These are phyloP conservation scores for Rhizoclosmatium globosum DNA, from an alignment of 192 early-diverging fungal genomes.

Conservation along the genomic window DNA sequence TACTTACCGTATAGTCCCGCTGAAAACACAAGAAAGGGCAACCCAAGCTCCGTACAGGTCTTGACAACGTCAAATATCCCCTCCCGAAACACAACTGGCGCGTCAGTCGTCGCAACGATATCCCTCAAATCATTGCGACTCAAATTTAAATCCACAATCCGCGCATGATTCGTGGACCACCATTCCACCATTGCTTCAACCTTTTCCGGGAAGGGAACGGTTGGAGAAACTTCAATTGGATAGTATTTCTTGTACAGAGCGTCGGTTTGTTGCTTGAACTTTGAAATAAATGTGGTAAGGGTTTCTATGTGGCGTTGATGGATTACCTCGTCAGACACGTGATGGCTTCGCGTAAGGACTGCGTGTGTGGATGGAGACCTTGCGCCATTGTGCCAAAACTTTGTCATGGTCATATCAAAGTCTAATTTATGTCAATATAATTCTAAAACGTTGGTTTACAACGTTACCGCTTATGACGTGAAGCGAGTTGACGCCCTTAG, in stretches of 20 bases:
- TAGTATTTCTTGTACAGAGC: constrained; percentile 68
- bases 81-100: constrained; percentile 57
- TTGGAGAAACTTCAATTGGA: constrained; percentile 71
- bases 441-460: neutral
- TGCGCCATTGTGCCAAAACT: constrained; percentile 50
- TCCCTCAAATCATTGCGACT: constrained; percentile 53
- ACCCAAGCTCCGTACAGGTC: constrained; percentile 28
- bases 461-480: constrained; percentile 66
- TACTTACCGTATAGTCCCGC: constrained; percentile 66
- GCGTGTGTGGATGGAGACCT: constrained; percentile 58
- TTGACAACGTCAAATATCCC: constrained; percentile 53
- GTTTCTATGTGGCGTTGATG: neutral
- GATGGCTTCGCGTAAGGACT: constrained; percentile 45
- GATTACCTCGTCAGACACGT: constrained; percentile 49
- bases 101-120: constrained; percentile 55
- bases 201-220: constrained; percentile 63
- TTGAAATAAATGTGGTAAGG: neutral
- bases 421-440: constrained; percentile 42
- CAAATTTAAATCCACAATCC: constrained; percentile 59
- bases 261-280: constrained; percentile 59
- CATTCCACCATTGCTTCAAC: constrained; percentile 74
- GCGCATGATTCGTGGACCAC: constrained; percentile 71
- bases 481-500: constrained; percentile 56
- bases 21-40: constrained; percentile 77
- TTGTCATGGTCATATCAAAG: constrained; percentile 81